These are phyloP conservation scores for Eimeria nieschulzi DNA, from an alignment of 169 alveolate genomes.

Conservation along the genomic window DNA sequence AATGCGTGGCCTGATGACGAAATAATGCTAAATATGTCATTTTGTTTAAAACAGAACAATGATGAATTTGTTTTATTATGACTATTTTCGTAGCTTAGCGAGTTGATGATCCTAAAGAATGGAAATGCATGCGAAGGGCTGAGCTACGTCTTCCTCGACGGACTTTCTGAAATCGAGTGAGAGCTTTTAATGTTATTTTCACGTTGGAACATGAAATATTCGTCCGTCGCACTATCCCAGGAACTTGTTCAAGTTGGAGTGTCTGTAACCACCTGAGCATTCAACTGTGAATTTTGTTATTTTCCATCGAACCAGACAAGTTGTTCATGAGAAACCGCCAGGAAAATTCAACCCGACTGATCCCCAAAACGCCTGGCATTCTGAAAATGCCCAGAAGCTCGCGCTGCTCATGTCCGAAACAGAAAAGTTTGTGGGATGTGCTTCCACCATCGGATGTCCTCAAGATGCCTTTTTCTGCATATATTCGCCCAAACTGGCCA, in stretches of 20 bases:
- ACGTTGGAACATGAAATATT: neutral
- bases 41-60: too few relatives aligned
- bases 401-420: constrained; percentile 1
- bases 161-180: neutral
- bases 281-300: neutral
- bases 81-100: neutral
- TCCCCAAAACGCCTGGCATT: neutral
- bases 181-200: neutral
- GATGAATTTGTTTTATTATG: too few relatives aligned
- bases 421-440: neutral
- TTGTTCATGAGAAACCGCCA: neutral
- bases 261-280: neutral
- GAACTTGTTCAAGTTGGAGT: neutral
- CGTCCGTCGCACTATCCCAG: too few relatives aligned
- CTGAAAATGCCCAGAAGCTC: neutral
- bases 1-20: too few relatives aligned
- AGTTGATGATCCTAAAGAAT: neutral
- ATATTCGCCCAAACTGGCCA: neutral
- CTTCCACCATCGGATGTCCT: constrained; percentile 4
- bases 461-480: neutral
- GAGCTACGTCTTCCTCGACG: constrained; percentile 5
- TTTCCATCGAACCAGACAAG: neutral
- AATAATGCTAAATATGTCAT: too few relatives aligned
- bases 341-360: neutral
- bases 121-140: neutral